Evolutionary conservation across 768 basidiomycete genomes (phyloP).

Genomic region (Termitomyces sp.): DNA sequence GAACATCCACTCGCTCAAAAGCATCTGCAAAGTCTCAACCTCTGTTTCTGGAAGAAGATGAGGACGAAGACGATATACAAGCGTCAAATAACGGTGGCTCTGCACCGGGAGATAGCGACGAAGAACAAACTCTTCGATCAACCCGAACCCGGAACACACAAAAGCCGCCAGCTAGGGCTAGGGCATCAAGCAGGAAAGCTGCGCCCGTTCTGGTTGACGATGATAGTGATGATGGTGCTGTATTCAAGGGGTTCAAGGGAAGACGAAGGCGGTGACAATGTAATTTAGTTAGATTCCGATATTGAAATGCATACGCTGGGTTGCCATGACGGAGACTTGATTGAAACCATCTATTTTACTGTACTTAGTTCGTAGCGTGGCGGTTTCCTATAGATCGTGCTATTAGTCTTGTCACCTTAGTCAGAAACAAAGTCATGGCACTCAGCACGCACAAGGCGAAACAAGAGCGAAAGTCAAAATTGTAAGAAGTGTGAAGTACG

Average conservation of each 20-base stretch:
- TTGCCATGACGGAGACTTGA: not conserved
- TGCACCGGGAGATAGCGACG: slow-evolving; percentile 15
- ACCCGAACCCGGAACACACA: slow-evolving; percentile 17
- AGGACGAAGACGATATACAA: slow-evolving; percentile 20
- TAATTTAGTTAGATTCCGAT: not conserved
- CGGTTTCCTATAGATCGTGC: no score
- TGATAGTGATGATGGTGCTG: slow-evolving; percentile 65
- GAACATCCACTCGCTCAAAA: slow-evolving; percentile 14
- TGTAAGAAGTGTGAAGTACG: no score
- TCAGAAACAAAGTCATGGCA: no score
- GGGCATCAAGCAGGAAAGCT: slow-evolving; percentile 21
- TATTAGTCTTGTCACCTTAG: no score
- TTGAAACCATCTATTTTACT: not conserved
- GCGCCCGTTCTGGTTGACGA: slow-evolving; percentile 46
- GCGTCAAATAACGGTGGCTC: slow-evolving; percentile 18
- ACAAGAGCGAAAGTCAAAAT: no score
- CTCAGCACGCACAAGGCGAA: no score
- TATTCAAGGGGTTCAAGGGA: slow-evolving; percentile 59
- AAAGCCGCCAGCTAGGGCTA: slow-evolving; percentile 20
- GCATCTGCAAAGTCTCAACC: slow-evolving; percentile 30
- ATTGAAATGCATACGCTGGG: not conserved
- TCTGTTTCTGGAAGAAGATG: slow-evolving; percentile 51
- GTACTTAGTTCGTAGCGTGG: no score
- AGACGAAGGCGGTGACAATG: slow-evolving; percentile 11
- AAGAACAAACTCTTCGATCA: slow-evolving; percentile 24